Evolutionary conservation across 371 early-diverging fungal species (phyloP).

Genomic region (Mortierella sp.): DNA sequence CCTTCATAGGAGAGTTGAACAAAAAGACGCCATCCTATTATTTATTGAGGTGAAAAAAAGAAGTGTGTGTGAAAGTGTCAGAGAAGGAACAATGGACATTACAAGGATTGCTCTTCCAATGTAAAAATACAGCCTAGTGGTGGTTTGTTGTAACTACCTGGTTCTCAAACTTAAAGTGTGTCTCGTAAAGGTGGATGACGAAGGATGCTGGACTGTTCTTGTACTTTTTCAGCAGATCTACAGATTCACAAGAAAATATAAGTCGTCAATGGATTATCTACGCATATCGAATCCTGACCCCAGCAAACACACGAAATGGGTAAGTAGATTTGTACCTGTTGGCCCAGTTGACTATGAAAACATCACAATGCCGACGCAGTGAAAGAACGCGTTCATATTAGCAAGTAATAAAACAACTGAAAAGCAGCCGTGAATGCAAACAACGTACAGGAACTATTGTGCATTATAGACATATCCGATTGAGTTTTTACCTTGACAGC

Average conservation of each 20-base stretch:
- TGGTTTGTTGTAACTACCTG: slow-evolving; percentile 57
- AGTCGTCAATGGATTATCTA: background rate
- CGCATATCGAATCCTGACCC: background rate
- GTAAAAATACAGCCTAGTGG: background rate
- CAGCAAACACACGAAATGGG: background rate
- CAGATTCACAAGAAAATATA: background rate
- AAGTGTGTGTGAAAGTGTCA: background rate
- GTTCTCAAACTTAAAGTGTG: slow-evolving; percentile 76
- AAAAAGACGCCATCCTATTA: slow-evolving; percentile 72
- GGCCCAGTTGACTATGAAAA: background rate
- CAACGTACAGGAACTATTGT: background rate
- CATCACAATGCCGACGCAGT: background rate
- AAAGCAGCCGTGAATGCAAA: background rate
- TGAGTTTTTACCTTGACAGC: slow-evolving; percentile 19
- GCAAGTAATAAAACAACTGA: background rate
- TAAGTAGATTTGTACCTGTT: background rate
- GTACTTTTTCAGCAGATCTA: slow-evolving; percentile 64
- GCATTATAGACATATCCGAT: background rate
- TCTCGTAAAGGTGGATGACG: slow-evolving; percentile 69
- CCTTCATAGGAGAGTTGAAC: slow-evolving; percentile 76
- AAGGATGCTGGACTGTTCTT: slow-evolving; percentile 65
- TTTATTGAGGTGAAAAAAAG: slow-evolving; percentile 1
- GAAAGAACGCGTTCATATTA: background rate
- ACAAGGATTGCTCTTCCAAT: background rate
- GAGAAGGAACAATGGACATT: too few species aligned